These are phyloP conservation scores for Dryas alaskensis DNA, from an alignment of 306 rosid species.

Conservation along the genomic window DNA sequence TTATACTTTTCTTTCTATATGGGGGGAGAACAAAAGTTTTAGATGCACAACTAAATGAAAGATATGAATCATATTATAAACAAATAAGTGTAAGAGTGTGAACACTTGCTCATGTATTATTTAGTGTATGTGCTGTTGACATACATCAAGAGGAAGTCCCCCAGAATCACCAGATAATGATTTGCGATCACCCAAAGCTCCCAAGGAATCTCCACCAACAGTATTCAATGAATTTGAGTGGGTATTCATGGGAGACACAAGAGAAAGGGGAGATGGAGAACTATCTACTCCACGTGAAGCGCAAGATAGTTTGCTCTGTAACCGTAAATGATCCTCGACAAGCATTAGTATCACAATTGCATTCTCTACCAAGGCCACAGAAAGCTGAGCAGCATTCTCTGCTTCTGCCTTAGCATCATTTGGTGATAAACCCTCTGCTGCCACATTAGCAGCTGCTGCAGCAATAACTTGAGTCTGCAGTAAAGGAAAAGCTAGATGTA, in stretches of 20 bases:
- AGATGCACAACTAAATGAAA: slow-evolving; percentile 20
- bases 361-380: slow-evolving; percentile 94
- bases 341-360: slow-evolving; percentile 97
- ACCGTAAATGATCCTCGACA: slow-evolving; percentile 96
- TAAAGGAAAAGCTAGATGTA: slow-evolving; percentile 45
- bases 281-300: slow-evolving; percentile 52
- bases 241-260: slow-evolving; percentile 52
- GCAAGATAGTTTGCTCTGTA: slow-evolving; percentile 69
- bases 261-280: slow-evolving; percentile 80
- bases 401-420: slow-evolving; percentile 79
- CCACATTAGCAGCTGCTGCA: slow-evolving; percentile 94
- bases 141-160: slow-evolving; percentile 75
- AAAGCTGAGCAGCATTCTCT: slow-evolving; percentile 85
- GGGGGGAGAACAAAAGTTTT: slow-evolving; percentile 1
- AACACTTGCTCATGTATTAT: slow-evolving; percentile 8
- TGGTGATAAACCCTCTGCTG: slow-evolving; percentile 89
- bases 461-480: slow-evolving; percentile 95
- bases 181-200: slow-evolving; percentile 38
- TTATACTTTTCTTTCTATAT: neutral
- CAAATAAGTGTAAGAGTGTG: slow-evolving; percentile 14
- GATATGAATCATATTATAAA: slow-evolving; percentile 13
- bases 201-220: slow-evolving; percentile 42
- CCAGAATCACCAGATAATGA: slow-evolving; percentile 54
- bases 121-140: slow-evolving; percentile 24
- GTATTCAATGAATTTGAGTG: slow-evolving; percentile 41